Percentiles rank a stretch among this genome's conserved stretches.
phyloP scores from a whole-genome alignment of 305 asterid species.

The Fraxinus greggii region DNA sequence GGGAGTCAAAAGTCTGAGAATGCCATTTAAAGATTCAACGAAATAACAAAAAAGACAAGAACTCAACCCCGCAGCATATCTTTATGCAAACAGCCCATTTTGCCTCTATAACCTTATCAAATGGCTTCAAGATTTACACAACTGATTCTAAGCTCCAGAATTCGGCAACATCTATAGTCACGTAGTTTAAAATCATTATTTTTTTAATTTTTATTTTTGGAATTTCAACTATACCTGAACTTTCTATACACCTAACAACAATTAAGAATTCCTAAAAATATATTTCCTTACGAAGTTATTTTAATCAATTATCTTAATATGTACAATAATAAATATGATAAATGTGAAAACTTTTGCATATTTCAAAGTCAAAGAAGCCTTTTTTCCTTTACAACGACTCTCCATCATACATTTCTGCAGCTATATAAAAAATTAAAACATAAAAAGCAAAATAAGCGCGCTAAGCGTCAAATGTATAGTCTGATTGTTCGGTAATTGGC shows the following conservation, averaged over 20 bases:
- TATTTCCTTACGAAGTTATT: neutral
- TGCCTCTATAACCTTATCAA: neutral
- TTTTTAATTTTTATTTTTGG: neutral
- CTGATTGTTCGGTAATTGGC: neutral
- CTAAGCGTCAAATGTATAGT: constrained; percentile 5
- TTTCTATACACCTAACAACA: neutral
- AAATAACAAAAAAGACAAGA: neutral
- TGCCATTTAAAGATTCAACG: constrained; percentile 12
- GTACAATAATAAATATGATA: neutral
- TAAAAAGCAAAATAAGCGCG: neutral
- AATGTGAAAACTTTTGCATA: neutral
- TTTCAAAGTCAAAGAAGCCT: neutral
- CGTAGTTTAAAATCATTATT: neutral
- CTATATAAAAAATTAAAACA: neutral
- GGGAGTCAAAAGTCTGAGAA: constrained; percentile 10
- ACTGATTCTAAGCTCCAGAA: neutral
- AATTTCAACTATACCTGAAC: neutral
- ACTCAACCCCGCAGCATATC: neutral
- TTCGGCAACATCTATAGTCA: neutral
- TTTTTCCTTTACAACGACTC: neutral
- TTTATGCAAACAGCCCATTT: neutral
- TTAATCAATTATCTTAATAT: neutral
- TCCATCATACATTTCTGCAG: neutral
- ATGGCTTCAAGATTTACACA: neutral
- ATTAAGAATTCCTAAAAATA: neutral